Conservation (phyloP, 1,284 basidiomycete genomes). For the Cryptococcus sp. region DNA sequence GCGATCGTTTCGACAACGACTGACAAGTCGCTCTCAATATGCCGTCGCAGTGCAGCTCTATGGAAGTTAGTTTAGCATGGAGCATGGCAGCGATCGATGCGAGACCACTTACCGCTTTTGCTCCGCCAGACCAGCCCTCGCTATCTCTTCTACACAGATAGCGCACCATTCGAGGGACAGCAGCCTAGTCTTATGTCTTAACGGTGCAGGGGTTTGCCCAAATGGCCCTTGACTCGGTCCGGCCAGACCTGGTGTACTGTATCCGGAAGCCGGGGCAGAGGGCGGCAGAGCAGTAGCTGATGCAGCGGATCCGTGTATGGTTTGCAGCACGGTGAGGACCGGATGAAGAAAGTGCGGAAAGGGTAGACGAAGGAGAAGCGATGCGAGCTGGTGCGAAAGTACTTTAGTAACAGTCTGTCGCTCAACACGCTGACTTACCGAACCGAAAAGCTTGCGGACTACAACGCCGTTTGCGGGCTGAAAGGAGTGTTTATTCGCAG, state of each 20-base stretch:
- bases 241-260: conserved; percentile 57
- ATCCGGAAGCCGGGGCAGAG: conserved; percentile 39
- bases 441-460: conserved; percentile 80
- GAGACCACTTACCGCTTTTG: conserved; percentile 65
- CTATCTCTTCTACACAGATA: conserved; percentile 80
- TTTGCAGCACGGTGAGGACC: conserved; percentile 41
- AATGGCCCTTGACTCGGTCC: conserved; percentile 25
- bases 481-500: conserved; percentile 35
- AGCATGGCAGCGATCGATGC: not conserved
- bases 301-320: conserved; percentile 37
- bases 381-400: conserved; percentile 38
- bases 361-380: conserved; percentile 44
- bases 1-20: conserved; percentile 70
- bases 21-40: conserved; percentile 60
- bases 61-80: conserved; percentile 1
- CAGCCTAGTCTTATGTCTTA: conserved; percentile 35
- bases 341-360: conserved; percentile 45
- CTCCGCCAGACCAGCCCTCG: conserved; percentile 71
- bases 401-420: not conserved
- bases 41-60: conserved; percentile 39
- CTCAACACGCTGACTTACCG: conserved; percentile 59
- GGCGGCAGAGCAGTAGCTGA: conserved; percentile 36
- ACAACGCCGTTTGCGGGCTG: conserved; percentile 59
- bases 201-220: conserved; percentile 15
- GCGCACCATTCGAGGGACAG: conserved; percentile 70